Evolutionary conservation across 805 yeast genomes (phyloP).

Genomic region (Ogataea allantospora): DNA sequence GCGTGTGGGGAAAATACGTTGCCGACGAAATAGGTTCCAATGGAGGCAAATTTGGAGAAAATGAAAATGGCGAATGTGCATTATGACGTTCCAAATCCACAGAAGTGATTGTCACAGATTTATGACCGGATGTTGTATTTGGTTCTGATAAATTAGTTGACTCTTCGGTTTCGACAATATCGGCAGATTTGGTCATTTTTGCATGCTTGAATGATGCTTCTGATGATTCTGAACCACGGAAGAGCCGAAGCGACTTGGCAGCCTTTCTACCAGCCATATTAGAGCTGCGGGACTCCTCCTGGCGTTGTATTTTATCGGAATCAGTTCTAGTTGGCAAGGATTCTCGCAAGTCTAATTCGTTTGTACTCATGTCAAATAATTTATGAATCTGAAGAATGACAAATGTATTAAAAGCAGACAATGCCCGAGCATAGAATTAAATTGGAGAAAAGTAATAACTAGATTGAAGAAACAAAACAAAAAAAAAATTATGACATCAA

Average conservation of each 20-base stretch:
- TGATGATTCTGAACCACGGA: slow-evolving; percentile 38
- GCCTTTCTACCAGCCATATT: slow-evolving; percentile 53
- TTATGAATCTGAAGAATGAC: background rate
- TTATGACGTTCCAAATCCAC: slow-evolving; percentile 16
- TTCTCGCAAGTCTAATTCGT: slow-evolving; percentile 1
- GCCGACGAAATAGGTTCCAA: slow-evolving; percentile 68
- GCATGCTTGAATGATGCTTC: slow-evolving; percentile 9
- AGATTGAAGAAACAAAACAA: slow-evolving; percentile 6
- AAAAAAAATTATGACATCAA: slow-evolving; percentile 3
- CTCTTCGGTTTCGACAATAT: slow-evolving; percentile 3
- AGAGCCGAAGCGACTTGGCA: slow-evolving; percentile 54
- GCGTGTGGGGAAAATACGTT: slow-evolving; percentile 67
- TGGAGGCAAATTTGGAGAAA: slow-evolving; percentile 21
- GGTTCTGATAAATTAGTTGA: background rate
- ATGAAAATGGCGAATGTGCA: slow-evolving; percentile 6
- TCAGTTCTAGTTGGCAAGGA: slow-evolving; percentile 1
- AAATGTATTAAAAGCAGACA: slow-evolving; percentile 1
- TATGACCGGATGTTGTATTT: slow-evolving; percentile 10
- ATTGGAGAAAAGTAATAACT: background rate
- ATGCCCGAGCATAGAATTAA: slow-evolving; percentile 7
- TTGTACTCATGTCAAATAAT: slow-evolving; percentile 4
- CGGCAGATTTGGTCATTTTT: slow-evolving; percentile 4
- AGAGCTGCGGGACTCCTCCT: slow-evolving; percentile 5
- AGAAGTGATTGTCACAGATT: slow-evolving; percentile 16
- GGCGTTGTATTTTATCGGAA: slow-evolving; percentile 7